phyloP scores from a whole-genome alignment of 2,329 filamentous ascomycete species.

The Aspergillus terreus region DNA sequence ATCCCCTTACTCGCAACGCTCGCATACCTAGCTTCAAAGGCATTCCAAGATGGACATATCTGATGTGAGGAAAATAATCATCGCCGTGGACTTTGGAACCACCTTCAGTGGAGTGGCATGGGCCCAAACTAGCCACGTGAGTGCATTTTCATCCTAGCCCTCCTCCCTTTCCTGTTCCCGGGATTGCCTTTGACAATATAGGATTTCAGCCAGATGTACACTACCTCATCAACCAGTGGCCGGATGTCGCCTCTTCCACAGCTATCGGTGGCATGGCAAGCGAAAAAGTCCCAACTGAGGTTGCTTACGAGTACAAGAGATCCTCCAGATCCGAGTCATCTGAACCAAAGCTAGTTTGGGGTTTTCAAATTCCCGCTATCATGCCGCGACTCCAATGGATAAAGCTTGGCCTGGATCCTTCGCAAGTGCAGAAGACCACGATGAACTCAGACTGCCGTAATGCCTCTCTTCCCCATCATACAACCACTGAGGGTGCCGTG shows the following conservation, averaged over 20 bases:
- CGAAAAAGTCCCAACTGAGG: conserved; percentile 19
- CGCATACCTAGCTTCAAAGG: too few relatives aligned
- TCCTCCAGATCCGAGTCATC: background rate
- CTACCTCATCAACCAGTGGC: conserved; percentile 19
- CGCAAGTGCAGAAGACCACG: background rate
- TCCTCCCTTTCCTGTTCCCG: background rate
- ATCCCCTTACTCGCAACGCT: too few relatives aligned
- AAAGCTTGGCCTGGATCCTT: conserved; percentile 14
- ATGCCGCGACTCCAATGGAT: conserved; percentile 21
- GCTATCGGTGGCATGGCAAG: conserved; percentile 15
- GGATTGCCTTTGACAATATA: background rate
- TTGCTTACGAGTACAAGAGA: conserved; percentile 12
- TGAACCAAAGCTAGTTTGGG: conserved; percentile 10
- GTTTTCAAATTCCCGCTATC: conserved; percentile 14
- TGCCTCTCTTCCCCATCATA: conserved; percentile 6
- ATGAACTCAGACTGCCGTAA: conserved; percentile 9
- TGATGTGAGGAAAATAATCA: conserved; percentile 6
- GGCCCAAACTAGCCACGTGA: conserved; percentile 18
- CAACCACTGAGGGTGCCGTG: conserved; percentile 5
- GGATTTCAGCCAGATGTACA: conserved; percentile 13
- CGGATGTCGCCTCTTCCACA: conserved; percentile 1
- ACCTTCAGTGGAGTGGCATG: conserved; percentile 21
- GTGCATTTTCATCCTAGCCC: background rate
- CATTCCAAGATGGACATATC: background rate
- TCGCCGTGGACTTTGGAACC: conserved; percentile 22